Base-by-base conservation (phyloP, 106 monocot species). In the Gastrodia elata region DNA sequence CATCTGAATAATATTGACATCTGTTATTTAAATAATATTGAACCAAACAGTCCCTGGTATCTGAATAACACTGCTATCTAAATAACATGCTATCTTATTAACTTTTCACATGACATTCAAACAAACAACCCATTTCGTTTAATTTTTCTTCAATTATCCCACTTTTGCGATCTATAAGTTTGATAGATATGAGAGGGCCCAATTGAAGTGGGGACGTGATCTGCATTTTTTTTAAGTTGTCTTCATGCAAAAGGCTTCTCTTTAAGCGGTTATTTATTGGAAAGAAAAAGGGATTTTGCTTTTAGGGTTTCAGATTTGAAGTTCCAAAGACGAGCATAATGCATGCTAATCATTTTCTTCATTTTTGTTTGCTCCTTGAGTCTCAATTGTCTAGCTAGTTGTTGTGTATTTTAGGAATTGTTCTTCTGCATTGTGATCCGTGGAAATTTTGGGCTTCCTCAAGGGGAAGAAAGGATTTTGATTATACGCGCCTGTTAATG, bases 401-500 rank as follows among this genome's bases (percentile, higher is more conserved):
- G 22, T 69, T 69, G 9, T 39, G 69, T 26, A 40, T 6, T 26
- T 40, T 40, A 39, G 13, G 69, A 69, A 69, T 69, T 69, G 40
- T 20, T 69, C 4, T 67, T 5, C 67, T 69, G 40, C 69, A 69
- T 69, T 69, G 38, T 69, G 15, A 40, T 69, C 41, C 41, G 15
- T 38, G 18, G 16, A 11, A 67, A 14, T 67, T 67, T 67, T 67
- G 34, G 30, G 37, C 67, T 37, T 35, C 38, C 38, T 16, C n/a
- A 26, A 69, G 67, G 34, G 11, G 26, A 69, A 24, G 26, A 26
- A 26, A 25, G 22, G 40, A 69, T 69, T 79, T 46, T 48, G 33
- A 65, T 43, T 89, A 82, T 85, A 87, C 87, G 91, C 82, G 73
- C 79, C 65, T 81, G 84, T 83, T 74, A 77, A 88, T 93, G 93